Evolutionary conservation across 768 basidiomycete species (phyloP), one percentile per base, ranked within the genome.

Genomic region (Mycena vulgaris): DNA sequence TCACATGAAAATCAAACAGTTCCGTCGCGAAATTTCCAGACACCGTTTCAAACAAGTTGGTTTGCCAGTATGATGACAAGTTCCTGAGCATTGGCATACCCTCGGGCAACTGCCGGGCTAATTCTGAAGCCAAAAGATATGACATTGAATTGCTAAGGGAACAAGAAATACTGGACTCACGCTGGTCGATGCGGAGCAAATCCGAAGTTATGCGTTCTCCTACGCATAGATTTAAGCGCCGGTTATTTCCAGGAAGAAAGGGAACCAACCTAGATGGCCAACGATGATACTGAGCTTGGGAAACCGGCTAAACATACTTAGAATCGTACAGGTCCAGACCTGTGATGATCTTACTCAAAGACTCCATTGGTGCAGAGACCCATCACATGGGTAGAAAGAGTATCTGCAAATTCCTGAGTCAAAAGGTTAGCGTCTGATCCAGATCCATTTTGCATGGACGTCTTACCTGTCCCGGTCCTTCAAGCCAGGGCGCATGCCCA

Each of bases 121-220:
- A 78, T 62, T 82, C 84, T 85, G 59, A 14, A n/a, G n/a, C n/a
- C n/a, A n/a, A n/a, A n/a, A n/a, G n/a, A 31, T 56, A 3, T n/a
- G 48, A 27, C n/a, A 31, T 31, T 2, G 3, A 64, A 28, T 17
- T n/a, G 25, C 28, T 8, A 39, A 27, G 3, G 5, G 51, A 48
- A 30, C 27, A 42, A 17, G n/a, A 23, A 64, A 3, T 2, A 10
- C 11, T 9, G 27, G 45, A 75, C 80, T 48, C 58, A 84, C 83
- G 81, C 35, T 80, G 77, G 51, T 86, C 81, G 28, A 83, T 83
- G 21, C 84, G 79, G 60, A 78, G 71, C 1, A 86, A 75, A 65
- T 86, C 84, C 11, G 84, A 86, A 0, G 84, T 79, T 30, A 84
- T 78, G 19, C 84, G 78, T 69, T 85, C 84, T 10, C 84, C 70